A percentile compares a stretch with the other conserved stretches of the same genome.
Conservation (phyloP, 1,284 basidiomycete genomes). For the Rhodotorula sp. region DNA sequence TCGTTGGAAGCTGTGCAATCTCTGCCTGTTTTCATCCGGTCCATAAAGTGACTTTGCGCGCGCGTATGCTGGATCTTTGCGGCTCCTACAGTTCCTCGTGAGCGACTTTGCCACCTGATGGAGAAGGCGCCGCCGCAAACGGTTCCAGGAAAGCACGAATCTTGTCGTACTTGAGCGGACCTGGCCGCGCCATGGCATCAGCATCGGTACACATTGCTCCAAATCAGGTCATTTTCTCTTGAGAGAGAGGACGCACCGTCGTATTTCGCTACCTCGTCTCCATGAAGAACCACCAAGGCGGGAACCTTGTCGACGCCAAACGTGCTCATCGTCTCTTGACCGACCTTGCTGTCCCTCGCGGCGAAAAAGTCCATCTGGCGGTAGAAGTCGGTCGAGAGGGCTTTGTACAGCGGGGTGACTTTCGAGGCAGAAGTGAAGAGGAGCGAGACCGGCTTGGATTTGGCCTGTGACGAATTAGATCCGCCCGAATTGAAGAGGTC, state of each 20-base stretch:
- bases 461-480: constrained; percentile 9
- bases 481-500: neutral
- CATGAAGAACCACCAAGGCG: constrained; percentile 25
- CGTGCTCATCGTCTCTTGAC: constrained; percentile 20
- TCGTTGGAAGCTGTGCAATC: too few relatives aligned
- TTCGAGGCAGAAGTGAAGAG: constrained; percentile 43
- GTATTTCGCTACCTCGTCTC: constrained; percentile 26
- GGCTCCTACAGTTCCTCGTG: constrained; percentile 24
- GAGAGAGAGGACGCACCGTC: constrained; percentile 23
- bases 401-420: constrained; percentile 45
- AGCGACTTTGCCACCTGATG: constrained; percentile 6
- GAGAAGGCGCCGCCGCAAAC: neutral
- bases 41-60: neutral
- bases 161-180: constrained; percentile 39
- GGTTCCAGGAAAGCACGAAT: constrained; percentile 29
- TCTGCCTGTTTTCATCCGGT: neutral
- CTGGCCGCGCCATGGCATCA: neutral
- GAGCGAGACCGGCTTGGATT: constrained; percentile 40
- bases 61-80: too few relatives aligned
- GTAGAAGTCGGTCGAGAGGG: constrained; percentile 44
- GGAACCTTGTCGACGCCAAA: constrained; percentile 40
- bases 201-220: neutral
- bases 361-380: constrained; percentile 42
- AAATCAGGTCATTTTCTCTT: neutral
- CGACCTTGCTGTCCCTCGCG: constrained; percentile 36